phyloP scores from a whole-genome alignment of 352 stramenopile genomes.

The Phytophthora idaei region DNA sequence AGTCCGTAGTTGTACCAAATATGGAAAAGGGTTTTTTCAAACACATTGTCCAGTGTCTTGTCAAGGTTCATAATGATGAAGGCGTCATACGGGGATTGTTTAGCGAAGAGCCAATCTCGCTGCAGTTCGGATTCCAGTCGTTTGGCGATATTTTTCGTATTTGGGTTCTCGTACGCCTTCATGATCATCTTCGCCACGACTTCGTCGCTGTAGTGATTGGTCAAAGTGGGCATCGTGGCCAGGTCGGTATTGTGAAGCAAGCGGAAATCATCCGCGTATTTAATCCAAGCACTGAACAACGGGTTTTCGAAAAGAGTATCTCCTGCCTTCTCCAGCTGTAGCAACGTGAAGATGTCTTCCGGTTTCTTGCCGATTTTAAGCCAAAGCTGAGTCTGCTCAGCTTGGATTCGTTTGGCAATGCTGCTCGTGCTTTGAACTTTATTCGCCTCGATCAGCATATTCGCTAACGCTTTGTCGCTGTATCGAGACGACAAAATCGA shows the following conservation, averaged over 20 bases:
- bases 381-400: slow-evolving; percentile 5
- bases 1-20: slow-evolving; percentile 11
- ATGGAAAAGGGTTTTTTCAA: slow-evolving; percentile 4
- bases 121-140: slow-evolving; percentile 7
- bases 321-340: slow-evolving; percentile 6
- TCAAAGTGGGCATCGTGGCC: slow-evolving; percentile 7
- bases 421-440: slow-evolving; percentile 1
- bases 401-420: slow-evolving; percentile 5
- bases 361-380: neutral
- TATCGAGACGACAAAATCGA: slow-evolving; percentile 6
- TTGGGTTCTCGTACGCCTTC: neutral
- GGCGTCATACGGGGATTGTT: neutral
- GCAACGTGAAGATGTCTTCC: slow-evolving; percentile 5
- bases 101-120: neutral
- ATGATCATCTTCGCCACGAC: slow-evolving; percentile 16
- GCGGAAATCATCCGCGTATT: slow-evolving; percentile 20
- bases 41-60: neutral
- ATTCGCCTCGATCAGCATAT: slow-evolving; percentile 14
- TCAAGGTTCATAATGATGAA: slow-evolving; percentile 4
- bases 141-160: slow-evolving; percentile 1
- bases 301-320: slow-evolving; percentile 10
- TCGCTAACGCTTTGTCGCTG: slow-evolving; percentile 13
- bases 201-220: neutral
- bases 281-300: slow-evolving; percentile 13
- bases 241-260: neutral